phyloP scores from a whole-genome alignment of 2,329 filamentous ascomycete genomes.

The Hymenoscyphus infarciens region DNA sequence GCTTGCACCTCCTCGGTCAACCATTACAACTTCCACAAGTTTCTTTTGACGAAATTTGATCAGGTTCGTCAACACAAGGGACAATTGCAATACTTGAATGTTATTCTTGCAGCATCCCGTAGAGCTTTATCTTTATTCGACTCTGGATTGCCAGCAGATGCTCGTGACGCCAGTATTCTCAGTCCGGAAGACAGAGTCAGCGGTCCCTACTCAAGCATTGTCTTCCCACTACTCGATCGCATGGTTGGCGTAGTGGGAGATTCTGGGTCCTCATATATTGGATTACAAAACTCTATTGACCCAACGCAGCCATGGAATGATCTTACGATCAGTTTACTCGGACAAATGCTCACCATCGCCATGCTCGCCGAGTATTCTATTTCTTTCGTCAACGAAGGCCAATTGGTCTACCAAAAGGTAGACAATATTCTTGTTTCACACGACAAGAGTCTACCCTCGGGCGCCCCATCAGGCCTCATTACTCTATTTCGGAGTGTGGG shows the following conservation, averaged over 20 bases:
- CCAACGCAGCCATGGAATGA: conserved; percentile 11
- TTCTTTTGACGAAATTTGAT: conserved; percentile 5
- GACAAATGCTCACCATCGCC: conserved; percentile 15
- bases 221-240: conserved; percentile 6
- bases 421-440: conserved; percentile 7
- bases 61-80: conserved; percentile 5
- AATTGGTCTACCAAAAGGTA: not conserved
- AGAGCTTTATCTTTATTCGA: conserved; percentile 28
- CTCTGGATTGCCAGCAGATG: not conserved
- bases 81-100: conserved; percentile 25
- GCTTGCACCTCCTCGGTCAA: not conserved
- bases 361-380: conserved; percentile 5
- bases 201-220: conserved; percentile 6
- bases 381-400: not conserved
- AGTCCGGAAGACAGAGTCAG: not conserved
- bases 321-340: conserved; percentile 14
- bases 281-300: conserved; percentile 9
- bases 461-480: conserved; percentile 16
- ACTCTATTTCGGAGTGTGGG: conserved; percentile 17
- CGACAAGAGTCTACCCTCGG: conserved; percentile 1
- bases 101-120: conserved; percentile 27
- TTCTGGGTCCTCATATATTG: conserved; percentile 2
- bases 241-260: conserved; percentile 3
- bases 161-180: not conserved
- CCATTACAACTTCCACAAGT: conserved; percentile 3